Conservation (phyloP, 345 rosid genomes). For the Dipteronia sinensis region DNA sequence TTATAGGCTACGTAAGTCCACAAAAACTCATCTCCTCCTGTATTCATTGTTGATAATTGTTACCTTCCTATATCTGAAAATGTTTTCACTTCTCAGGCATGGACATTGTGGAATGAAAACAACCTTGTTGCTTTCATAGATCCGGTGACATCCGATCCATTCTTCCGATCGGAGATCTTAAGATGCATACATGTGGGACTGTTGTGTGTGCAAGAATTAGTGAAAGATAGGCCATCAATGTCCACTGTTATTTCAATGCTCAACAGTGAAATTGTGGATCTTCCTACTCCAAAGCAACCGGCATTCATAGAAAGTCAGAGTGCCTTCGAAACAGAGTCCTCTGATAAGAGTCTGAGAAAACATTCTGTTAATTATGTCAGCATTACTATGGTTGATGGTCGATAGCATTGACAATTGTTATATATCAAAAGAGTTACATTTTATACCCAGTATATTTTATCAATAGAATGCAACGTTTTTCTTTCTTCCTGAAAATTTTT, state of each 20-base stretch:
- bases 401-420: not conserved
- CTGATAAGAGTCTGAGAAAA: not conserved
- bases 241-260: not conserved
- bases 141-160: not conserved
- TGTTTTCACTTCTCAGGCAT: not conserved
- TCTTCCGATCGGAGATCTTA: not conserved
- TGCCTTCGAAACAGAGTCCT: not conserved
- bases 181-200: not conserved
- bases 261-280: not conserved
- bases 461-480: too few relatives aligned
- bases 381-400: not conserved
- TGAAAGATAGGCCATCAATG: not conserved
- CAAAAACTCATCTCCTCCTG: not conserved
- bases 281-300: not conserved
- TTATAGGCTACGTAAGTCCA: conserved; percentile 1
- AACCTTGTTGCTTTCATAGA: not conserved
- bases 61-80: not conserved
- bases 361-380: not conserved
- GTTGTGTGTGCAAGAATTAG: not conserved
- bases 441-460: too few relatives aligned
- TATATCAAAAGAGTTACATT: too few relatives aligned
- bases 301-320: not conserved
- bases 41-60: too few relatives aligned
- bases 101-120: not conserved
- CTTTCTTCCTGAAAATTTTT: too few relatives aligned